Conservation (phyloP, 192 early-diverging fungal species). For the Coemansia sp. region DNA sequence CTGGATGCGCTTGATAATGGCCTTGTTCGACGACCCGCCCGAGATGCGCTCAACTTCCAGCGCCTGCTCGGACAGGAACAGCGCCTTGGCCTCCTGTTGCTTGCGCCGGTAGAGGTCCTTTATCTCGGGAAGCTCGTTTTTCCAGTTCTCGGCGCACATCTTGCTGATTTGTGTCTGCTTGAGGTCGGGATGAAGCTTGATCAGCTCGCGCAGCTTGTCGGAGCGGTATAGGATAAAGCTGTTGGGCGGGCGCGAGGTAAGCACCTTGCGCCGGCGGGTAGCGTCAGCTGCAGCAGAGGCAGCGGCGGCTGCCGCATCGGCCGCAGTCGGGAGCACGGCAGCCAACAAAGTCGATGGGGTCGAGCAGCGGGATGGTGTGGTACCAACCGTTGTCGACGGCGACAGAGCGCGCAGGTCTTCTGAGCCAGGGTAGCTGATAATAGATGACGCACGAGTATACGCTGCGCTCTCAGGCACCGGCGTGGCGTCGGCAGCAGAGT, state of each 20-base stretch:
- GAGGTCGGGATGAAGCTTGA: constrained; percentile 43
- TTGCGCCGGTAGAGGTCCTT: constrained; percentile 50
- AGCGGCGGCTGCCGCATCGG: constrained; percentile 18
- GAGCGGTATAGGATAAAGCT: constrained; percentile 56
- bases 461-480: constrained; percentile 13
- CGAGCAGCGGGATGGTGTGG: constrained; percentile 17
- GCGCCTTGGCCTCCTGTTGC: constrained; percentile 52
- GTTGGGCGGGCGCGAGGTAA: constrained; percentile 55
- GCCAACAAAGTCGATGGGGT: constrained; percentile 16
- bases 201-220: constrained; percentile 54
- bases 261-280: constrained; percentile 50
- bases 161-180: constrained; percentile 58
- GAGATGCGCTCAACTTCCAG: constrained; percentile 51
- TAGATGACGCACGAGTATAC: constrained; percentile 34
- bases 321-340: constrained; percentile 27
- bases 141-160: constrained; percentile 57
- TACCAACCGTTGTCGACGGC: background rate
- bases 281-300: constrained; percentile 28
- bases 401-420: constrained; percentile 16
- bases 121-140: constrained; percentile 51
- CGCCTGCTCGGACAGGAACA: constrained; percentile 51
- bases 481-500: constrained; percentile 16
- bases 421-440: constrained; percentile 24
- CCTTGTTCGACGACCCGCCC: constrained; percentile 43
- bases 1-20: constrained; percentile 53